Evolutionary conservation across 192 early-diverging fungal genomes (phyloP).

Genomic region (Umbelopsis sp.): DNA sequence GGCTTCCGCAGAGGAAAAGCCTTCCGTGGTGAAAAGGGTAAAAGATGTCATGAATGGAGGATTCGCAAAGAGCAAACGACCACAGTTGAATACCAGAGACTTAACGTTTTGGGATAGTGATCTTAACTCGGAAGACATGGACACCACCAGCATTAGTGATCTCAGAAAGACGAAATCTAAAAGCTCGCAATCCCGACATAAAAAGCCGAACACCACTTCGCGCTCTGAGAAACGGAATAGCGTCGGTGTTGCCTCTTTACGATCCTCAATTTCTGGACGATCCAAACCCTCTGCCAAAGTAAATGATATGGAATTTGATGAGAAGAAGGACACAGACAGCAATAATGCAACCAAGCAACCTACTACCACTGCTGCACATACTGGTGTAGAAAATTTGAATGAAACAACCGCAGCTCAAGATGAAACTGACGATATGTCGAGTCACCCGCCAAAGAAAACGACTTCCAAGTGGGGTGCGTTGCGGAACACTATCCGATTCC

Average conservation of each 20-base stretch:
- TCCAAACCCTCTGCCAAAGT: neutral
- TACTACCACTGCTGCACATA: neutral
- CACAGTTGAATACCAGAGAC: conserved; percentile 8
- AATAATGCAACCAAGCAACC: neutral
- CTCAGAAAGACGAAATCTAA: conserved; percentile 4
- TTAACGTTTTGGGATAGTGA: conserved; percentile 15
- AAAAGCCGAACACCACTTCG: neutral
- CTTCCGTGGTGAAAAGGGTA: neutral
- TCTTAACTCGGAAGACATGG: conserved; percentile 5
- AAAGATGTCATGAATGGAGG: neutral
- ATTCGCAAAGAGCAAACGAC: neutral
- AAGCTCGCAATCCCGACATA: neutral
- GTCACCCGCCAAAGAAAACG: neutral
- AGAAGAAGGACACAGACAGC: neutral
- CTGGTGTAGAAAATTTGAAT: neutral
- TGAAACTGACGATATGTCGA: neutral
- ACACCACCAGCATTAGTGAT: conserved; percentile 14
- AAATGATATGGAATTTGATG: neutral
- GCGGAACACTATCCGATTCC: neutral
- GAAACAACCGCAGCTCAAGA: neutral
- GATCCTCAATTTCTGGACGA: neutral
- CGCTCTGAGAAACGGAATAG: neutral
- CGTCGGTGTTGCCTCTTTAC: neutral
- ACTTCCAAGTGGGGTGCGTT: neutral
- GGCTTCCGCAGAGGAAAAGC: neutral